Evolutionary conservation across 106 monocot species (phyloP), one percentile per base, ranked within the genome.

Genomic region (Dendrobium nobile): DNA sequence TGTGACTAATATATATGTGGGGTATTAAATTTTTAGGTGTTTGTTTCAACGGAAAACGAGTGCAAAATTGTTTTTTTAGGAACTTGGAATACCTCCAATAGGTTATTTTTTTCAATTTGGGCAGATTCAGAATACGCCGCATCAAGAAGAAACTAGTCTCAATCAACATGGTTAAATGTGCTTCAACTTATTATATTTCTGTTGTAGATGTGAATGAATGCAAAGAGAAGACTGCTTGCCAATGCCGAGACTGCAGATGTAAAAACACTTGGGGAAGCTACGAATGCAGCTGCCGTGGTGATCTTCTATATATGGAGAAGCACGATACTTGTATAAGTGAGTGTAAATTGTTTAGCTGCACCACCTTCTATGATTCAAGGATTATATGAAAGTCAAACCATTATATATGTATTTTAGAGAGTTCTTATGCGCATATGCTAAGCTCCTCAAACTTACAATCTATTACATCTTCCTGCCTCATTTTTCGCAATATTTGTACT

Each of bases 301-400:
- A 90, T 88, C 80, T 87, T 9, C 82, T 97, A 75, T 97, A 97
- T 80, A 97, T 94, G 86, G 85, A 74, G 67, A 94, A 97, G 75
- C 96, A 97, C 75, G 96, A 97, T 78, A 89, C 89, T 41, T 97
- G 96, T 81, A 94, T 97, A 78, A 90, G 96, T 97, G 86, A 97
- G 93, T 86, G 26, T 73, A 73, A 9, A 72, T 77, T 16, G 48
- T 41, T 37, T 47, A 2, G 31, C 55, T 51, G 20, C 27, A 16
- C 18, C 67, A 37, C 37, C 37, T 37, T 37, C 37, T 37, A 3
- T 37, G 37, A 37, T 33, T 19, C 64, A 54, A 0, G 54, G 54
- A 10, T 54, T 54, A 54, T 10, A 54, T 54, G 9, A 10, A 31
- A 31, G 31, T 31, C 1, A 31, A 31, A 16, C 54, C 16, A 16